Percentiles rank a stretch among this genome's conserved stretches.
Evolutionary conservation across 805 yeast genomes (phyloP).

Genomic region (Yamadazyma philogaea): DNA sequence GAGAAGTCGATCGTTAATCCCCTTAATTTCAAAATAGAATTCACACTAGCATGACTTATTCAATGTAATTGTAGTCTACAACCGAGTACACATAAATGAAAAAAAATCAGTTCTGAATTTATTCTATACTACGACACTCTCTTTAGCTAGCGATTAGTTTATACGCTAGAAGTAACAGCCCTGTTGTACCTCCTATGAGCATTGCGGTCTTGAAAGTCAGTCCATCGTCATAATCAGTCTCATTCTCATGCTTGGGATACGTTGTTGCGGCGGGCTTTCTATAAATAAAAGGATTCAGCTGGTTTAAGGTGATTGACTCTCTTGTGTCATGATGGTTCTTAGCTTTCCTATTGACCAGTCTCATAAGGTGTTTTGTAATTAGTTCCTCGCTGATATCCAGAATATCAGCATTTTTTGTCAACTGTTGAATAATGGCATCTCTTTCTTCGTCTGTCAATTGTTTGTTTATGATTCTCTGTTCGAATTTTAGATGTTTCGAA

Average conservation of each 20-base stretch:
- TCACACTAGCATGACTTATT: conserved; percentile 2
- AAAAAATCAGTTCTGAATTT: not conserved
- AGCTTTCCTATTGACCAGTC: conserved; percentile 28
- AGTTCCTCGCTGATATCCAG: conserved; percentile 37
- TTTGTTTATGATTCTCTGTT: conserved; percentile 39
- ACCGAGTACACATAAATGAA: not conserved
- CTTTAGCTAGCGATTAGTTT: conserved; percentile 11
- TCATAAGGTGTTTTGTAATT: conserved; percentile 40
- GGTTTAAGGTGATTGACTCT: conserved; percentile 9
- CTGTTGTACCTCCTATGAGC: conserved; percentile 31
- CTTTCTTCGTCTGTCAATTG: conserved; percentile 29
- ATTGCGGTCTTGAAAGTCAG: conserved; percentile 21
- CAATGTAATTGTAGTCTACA: conserved; percentile 8
- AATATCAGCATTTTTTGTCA: conserved; percentile 24
- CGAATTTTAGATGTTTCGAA: conserved; percentile 47
- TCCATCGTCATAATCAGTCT: conserved; percentile 17
- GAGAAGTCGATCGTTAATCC: conserved; percentile 83
- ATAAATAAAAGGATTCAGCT: conserved; percentile 32
- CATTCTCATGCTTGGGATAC: conserved; percentile 8
- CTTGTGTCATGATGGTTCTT: conserved; percentile 7
- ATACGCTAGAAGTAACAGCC: conserved; percentile 28
- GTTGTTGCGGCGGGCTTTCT: conserved; percentile 21
- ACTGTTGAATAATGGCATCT: conserved; percentile 30
- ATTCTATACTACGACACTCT: not conserved
- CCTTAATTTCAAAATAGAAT: not conserved